Conservation (phyloP, 73 alveolate species). For the Paraurostyla sp. region DNA sequence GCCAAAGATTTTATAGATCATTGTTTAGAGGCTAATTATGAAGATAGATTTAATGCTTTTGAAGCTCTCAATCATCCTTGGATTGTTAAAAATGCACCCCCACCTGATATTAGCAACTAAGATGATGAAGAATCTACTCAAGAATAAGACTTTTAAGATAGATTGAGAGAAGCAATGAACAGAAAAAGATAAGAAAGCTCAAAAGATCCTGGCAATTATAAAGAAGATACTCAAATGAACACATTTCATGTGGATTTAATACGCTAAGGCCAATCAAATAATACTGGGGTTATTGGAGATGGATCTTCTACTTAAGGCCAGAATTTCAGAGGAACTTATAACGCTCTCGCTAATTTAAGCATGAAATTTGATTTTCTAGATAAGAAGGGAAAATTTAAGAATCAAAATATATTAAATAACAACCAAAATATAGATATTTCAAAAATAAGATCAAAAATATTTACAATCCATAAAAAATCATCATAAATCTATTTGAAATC, state of each 20-base stretch:
- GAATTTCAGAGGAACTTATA: no score
- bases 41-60: slow-evolving; percentile 3
- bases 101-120: slow-evolving; percentile 32
- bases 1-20: slow-evolving; percentile 36
- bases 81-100: slow-evolving; percentile 35
- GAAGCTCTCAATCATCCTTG: slow-evolving; percentile 40
- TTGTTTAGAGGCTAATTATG: not conserved
- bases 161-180: slow-evolving; percentile 39
- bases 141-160: slow-evolving; percentile 19
- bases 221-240: not conserved
- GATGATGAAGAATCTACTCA: not conserved
- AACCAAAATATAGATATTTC: not conserved
- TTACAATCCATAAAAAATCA: slow-evolving; percentile 6
- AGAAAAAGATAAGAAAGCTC: slow-evolving; percentile 16
- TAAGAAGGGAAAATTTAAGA: not conserved
- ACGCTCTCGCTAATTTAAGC: no score
- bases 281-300: no score
- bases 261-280: no score
- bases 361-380: no score
- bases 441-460: slow-evolving; percentile 17
- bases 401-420: not conserved
- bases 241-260: not conserved
- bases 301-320: no score
- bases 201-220: not conserved
- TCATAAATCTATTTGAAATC: slow-evolving; percentile 8